These are phyloP conservation scores for Bipolaris cookei DNA, from an alignment of 2,329 filamentous ascomycete species.

Conservation along the genomic window DNA sequence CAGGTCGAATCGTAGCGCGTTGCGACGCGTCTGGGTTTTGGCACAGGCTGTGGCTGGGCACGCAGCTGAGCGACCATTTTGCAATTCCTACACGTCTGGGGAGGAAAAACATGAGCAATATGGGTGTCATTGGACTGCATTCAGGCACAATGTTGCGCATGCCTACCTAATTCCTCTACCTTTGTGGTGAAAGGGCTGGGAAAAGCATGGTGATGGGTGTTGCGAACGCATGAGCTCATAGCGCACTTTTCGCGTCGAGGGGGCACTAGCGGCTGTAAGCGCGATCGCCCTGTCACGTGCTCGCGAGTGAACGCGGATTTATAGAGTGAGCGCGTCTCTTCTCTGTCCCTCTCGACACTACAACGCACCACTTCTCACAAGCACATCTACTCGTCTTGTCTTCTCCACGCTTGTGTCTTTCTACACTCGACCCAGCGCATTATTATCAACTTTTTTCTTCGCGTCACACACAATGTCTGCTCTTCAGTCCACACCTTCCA, in stretches of 20 bases:
- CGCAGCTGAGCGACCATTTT: slow-evolving; percentile 21
- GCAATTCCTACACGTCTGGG: slow-evolving; percentile 5
- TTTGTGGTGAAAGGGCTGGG: neutral
- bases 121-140: slow-evolving; percentile 25
- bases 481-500: slow-evolving; percentile 72
- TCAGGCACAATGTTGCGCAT: neutral
- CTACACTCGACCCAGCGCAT: slow-evolving; percentile 14
- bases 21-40: slow-evolving; percentile 36
- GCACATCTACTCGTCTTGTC: slow-evolving; percentile 26
- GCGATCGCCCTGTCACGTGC: slow-evolving; percentile 34
- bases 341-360: slow-evolving; percentile 24
- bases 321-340: slow-evolving; percentile 30
- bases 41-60: slow-evolving; percentile 37
- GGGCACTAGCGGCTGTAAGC: slow-evolving; percentile 23
- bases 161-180: neutral
- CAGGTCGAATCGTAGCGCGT: slow-evolving; percentile 42
- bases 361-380: slow-evolving; percentile 30
- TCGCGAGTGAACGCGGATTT: slow-evolving; percentile 23
- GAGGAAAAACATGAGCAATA: slow-evolving; percentile 11
- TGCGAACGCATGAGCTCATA: slow-evolving; percentile 38
- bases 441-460: slow-evolving; percentile 15
- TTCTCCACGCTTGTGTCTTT: slow-evolving; percentile 24
- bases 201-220: slow-evolving; percentile 14
- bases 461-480: slow-evolving; percentile 69
- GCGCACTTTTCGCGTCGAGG: slow-evolving; percentile 26